A percentile compares a stretch with the other conserved stretches of the same genome.
Evolutionary conservation across 352 stramenopile species (phyloP).

Genomic region (Pythium utonaiense): DNA sequence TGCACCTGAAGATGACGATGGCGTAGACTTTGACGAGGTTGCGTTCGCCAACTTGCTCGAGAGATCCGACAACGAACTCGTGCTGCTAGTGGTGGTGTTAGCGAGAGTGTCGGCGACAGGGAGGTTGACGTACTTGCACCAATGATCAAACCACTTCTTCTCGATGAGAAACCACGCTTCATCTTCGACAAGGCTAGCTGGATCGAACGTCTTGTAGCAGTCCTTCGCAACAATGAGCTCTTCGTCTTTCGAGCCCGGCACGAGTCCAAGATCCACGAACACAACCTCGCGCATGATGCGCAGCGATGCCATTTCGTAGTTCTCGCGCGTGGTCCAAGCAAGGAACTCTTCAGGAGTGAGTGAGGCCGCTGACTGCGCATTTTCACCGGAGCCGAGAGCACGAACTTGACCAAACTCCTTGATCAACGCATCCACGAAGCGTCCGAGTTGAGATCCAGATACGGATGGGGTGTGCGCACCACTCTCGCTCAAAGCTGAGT

Average conservation of each 20-base stretch:
- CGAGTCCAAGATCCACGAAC: constrained; percentile 77
- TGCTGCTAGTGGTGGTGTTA: constrained; percentile 16
- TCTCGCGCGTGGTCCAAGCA: constrained; percentile 53
- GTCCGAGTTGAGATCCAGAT: constrained; percentile 71
- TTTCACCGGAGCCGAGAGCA: constrained; percentile 26
- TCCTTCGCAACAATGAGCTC: constrained; percentile 66
- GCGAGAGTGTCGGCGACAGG: constrained; percentile 26
- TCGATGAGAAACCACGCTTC: constrained; percentile 84
- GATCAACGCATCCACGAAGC: constrained; percentile 78
- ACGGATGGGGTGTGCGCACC: constrained; percentile 65
- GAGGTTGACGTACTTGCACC: constrained; percentile 73
- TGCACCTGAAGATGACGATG: background rate
- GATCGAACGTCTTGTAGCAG: constrained; percentile 79
- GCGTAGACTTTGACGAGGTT: constrained; percentile 3
- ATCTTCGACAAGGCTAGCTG: constrained; percentile 63
- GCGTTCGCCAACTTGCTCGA: constrained; percentile 13
- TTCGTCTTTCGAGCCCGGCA: constrained; percentile 73
- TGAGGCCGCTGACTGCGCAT: constrained; percentile 27
- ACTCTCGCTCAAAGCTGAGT: constrained; percentile 21
- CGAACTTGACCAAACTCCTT: constrained; percentile 30
- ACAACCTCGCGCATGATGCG: constrained; percentile 83
- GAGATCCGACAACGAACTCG: constrained; percentile 20
- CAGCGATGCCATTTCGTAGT: constrained; percentile 75
- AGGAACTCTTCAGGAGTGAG: constrained; percentile 72
- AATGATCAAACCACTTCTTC: constrained; percentile 83